Evolutionary conservation across 1,139 yeast species (phyloP), one percentile per base, ranked within the genome.

Genomic region (Magnusiomyces magnusii): DNA sequence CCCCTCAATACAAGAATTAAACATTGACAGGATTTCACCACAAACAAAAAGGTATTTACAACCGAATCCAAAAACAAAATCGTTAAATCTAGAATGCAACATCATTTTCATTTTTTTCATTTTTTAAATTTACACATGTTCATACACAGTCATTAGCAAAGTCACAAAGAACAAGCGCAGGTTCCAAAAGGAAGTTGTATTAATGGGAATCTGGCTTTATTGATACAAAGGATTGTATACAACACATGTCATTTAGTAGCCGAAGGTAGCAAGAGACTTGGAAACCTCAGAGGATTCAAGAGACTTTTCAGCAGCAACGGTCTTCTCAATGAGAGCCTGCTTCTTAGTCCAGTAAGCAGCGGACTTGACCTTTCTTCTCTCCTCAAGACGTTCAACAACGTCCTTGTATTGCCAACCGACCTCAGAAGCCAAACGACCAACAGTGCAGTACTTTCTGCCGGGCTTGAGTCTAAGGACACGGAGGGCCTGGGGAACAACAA

Each of bases 361-460:
- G 74, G 97, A 86, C 85, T 87, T 91, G 79, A 92, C 95, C 89
- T 90, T 92, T 85, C 99, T 89, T 93, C 95, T 93, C 81, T 91
- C 98, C 85, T 93, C 99, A 78, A 93, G 89, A 79, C 92, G 86
- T 76, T 89, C 90, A 73, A 93, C 99, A 76, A 95, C 87, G 69
- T 95, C 91, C 82, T 92, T 96, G 95, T 93, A 95, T 82, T 92
- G 93, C 99, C 99, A 93, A 79, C 99, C 99, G 73, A 93, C 98
- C 76, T 97, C 87, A 73, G 95, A 80, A 69, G 97, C 87, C 78
- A 92, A 85, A 80, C 93, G 91, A 79, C 96, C 96, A 73, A 95
- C 91, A 70, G 98, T 89, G 80, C 97, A 89, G 96, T 86, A 93
- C 83, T 93, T 93, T 87, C 99, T 92, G 79, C 99, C 99, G 79